A percentile compares a stretch with the other conserved stretches of the same genome.
Conservation (phyloP, 2,329 filamentous ascomycete species). For the Biscogniauxia marginata region DNA sequence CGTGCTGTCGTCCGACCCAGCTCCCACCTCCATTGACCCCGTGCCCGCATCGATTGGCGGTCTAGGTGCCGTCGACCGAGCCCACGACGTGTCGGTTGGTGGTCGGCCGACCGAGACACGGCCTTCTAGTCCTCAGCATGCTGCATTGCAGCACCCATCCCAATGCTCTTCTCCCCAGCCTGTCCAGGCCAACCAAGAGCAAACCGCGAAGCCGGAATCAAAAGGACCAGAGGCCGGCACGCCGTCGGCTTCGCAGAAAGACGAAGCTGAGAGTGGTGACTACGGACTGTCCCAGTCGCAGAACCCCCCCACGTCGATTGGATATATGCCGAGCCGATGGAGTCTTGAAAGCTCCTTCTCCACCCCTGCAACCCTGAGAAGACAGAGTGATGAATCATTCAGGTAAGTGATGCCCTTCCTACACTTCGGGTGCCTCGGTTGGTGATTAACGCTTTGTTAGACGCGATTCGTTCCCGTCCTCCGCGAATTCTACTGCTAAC, state of each 20-base stretch:
- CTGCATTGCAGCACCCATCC: conserved; percentile 18
- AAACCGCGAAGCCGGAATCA: conserved; percentile 11
- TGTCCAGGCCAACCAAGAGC: conserved; percentile 7
- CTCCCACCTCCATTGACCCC: conserved; percentile 33
- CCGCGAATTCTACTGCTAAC: conserved; percentile 39
- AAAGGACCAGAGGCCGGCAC: conserved; percentile 16
- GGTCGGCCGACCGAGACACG: conserved; percentile 16
- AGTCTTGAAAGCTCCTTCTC: conserved; percentile 53
- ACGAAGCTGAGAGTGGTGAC: conserved; percentile 19
- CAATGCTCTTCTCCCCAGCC: conserved; percentile 23
- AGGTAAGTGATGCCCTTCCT: conserved; percentile 37
- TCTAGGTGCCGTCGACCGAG: conserved; percentile 14
- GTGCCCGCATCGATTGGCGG: conserved; percentile 20
- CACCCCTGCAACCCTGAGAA: conserved; percentile 43
- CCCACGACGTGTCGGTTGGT: conserved; percentile 15
- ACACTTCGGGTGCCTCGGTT: neutral
- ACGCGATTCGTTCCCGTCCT: conserved; percentile 43
- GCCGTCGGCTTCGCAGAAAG: conserved; percentile 24
- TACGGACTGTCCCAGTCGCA: conserved; percentile 28
- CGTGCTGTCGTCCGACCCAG: conserved; percentile 47
- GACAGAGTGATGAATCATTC: conserved; percentile 42
- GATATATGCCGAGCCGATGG: conserved; percentile 58
- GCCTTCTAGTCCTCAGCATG: conserved; percentile 19
- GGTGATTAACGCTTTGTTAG: conserved; percentile 30
- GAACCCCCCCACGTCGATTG: conserved; percentile 44